These are phyloP conservation scores for Vaccinium vitisidaea DNA, from an alignment of 148 eudicot species.

Conservation along the genomic window DNA sequence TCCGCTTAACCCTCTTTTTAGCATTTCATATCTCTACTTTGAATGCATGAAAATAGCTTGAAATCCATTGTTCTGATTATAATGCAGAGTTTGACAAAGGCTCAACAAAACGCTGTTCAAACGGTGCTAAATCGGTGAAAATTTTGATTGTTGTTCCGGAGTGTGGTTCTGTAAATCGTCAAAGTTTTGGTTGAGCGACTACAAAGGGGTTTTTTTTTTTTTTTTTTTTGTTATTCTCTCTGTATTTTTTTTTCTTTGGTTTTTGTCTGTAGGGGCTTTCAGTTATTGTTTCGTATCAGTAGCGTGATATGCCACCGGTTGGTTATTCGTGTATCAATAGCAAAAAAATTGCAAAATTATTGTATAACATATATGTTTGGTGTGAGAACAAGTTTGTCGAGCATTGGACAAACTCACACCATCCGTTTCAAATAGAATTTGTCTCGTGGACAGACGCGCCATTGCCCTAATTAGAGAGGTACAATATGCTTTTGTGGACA, in stretches of 20 bases:
- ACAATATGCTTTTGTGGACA: too few species aligned
- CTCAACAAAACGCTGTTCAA: constrained; percentile 64
- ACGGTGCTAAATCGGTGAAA: constrained; percentile 46
- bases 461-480: not conserved
- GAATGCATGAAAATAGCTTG: not conserved
- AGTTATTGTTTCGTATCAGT: not conserved
- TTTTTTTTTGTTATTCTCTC: not conserved
- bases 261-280: not conserved
- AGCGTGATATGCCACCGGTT: not conserved
- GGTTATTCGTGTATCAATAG: not conserved
- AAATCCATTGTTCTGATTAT: not conserved
- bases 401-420: too few species aligned
- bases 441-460: too few species aligned
- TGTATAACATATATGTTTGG: not conserved
- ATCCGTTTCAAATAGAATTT: too few species aligned
- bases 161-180: constrained; percentile 9
- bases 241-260: not conserved
- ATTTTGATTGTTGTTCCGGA: constrained; percentile 7
- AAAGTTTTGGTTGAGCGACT: constrained; percentile 5
- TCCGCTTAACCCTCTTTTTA: constrained; percentile 18
- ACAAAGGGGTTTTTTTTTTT: not conserved
- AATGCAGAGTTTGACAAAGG: constrained; percentile 66
- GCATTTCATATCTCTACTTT: not conserved
- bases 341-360: not conserved
- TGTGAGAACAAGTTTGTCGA: not conserved